Percentiles rank a stretch among this genome's conserved stretches.
phyloP scores from a whole-genome alignment of 75 land plant species.

The Pseudotsuga menziesii region DNA sequence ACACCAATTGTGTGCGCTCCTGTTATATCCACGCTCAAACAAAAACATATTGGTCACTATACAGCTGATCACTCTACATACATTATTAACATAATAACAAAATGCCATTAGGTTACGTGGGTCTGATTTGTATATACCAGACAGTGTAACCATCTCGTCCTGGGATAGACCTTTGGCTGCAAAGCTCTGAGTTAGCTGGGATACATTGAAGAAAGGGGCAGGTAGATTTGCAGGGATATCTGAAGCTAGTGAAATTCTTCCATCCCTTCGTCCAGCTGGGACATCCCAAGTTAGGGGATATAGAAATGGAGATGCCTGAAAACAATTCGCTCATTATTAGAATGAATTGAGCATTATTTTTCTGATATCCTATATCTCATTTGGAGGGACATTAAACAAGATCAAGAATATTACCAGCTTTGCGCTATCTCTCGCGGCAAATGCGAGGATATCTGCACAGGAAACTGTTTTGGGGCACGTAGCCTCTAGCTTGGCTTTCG shows the following conservation, averaged over 20 bases:
- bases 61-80: not conserved
- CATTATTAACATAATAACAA: not conserved
- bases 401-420: conserved; percentile 5
- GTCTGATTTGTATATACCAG: conserved; percentile 20
- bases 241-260: conserved; percentile 37
- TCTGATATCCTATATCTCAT: too few relatives aligned
- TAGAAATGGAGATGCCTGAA: conserved; percentile 8
- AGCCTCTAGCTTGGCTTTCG: conserved; percentile 22
- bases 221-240: conserved; percentile 46
- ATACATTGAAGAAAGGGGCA: conserved; percentile 26
- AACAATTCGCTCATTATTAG: not conserved
- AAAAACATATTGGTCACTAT: not conserved
- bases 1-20: conserved; percentile 30
- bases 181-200: conserved; percentile 39
- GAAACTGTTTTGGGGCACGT: conserved; percentile 21
- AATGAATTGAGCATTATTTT: not conserved
- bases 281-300: conserved; percentile 33
- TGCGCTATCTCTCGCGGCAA: conserved; percentile 20
- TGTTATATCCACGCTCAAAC: conserved; percentile 6
- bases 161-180: conserved; percentile 39
- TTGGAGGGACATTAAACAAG: not conserved
- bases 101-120: not conserved
- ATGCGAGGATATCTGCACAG: conserved; percentile 31
- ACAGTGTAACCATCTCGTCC: conserved; percentile 59
- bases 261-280: conserved; percentile 65